Evolutionary conservation across 257 asterid genomes (phyloP).

Genomic region (Nicotiana paniculata): DNA sequence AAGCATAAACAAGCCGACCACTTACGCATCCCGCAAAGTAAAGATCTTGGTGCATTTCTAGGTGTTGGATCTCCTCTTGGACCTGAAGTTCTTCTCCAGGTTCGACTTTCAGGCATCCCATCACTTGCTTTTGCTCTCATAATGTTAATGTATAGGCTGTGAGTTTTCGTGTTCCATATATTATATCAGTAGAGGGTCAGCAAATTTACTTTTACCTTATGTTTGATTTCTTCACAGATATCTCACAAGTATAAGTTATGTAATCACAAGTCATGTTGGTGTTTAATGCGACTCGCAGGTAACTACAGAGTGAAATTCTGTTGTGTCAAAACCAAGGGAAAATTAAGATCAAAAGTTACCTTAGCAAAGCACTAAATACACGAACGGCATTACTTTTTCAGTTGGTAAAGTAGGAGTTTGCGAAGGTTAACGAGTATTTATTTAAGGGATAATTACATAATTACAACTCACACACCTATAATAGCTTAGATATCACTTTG

Average conservation of each 20-base stretch:
- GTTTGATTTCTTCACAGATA: background rate
- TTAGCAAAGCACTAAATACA: background rate
- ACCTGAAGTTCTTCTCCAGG: background rate
- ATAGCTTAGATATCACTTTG: no score
- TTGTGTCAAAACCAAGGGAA: background rate
- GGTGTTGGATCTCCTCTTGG: background rate
- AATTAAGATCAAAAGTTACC: background rate
- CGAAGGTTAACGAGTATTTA: no score
- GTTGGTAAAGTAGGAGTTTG: no score
- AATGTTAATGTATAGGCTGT: background rate
- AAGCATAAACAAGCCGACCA: constrained; percentile 29
- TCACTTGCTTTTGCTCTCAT: background rate
- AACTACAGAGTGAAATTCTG: background rate
- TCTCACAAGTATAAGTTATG: background rate
- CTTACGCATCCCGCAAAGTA: background rate
- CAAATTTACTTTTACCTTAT: background rate
- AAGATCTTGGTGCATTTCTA: background rate
- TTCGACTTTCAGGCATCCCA: background rate
- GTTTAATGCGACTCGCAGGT: background rate
- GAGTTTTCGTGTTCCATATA: background rate
- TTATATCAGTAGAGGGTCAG: background rate
- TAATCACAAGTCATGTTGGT: background rate
- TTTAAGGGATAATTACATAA: no score
- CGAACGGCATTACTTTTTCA: background rate
- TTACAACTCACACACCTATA: no score